Percentiles rank a stretch among this genome's conserved stretches.
Conservation (phyloP, 345 rosid genomes). For the Camelina sativa region DNA sequence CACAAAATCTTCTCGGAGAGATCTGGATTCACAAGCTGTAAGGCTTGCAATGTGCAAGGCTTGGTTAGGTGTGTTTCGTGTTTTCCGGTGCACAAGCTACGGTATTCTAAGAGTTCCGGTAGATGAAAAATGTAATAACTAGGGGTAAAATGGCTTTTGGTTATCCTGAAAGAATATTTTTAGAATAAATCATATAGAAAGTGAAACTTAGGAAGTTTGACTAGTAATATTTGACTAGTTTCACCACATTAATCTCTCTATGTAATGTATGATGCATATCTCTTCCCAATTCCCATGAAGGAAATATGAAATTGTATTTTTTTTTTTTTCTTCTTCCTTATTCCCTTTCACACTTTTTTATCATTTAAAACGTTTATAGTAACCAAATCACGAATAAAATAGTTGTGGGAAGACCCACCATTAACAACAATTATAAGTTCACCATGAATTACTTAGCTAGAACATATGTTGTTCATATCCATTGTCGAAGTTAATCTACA, state of each 20-base stretch:
- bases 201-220: constrained; percentile 2
- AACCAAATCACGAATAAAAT: no score
- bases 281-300: not conserved
- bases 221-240: not conserved
- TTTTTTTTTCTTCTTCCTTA: no score
- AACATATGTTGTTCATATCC: no score
- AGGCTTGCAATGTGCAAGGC: constrained; percentile 54
- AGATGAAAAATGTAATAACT: not conserved
- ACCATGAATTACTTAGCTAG: no score
- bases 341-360: no score
- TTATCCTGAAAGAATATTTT: not conserved
- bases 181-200: not conserved
- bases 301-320: no score
- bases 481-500: no score
- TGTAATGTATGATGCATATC: not conserved
- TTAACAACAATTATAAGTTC: no score
- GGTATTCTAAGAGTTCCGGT: constrained; percentile 21
- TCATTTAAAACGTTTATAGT: no score
- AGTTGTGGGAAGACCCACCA: no score
- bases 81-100: constrained; percentile 33
- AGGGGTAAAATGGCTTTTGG: not conserved
- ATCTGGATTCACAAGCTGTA: constrained; percentile 53
- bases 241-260: not conserved
- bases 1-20: constrained; percentile 59
- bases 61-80: constrained; percentile 53